Conservation (phyloP, 2,329 filamentous ascomycete species). For the Phoma herbarum region DNA sequence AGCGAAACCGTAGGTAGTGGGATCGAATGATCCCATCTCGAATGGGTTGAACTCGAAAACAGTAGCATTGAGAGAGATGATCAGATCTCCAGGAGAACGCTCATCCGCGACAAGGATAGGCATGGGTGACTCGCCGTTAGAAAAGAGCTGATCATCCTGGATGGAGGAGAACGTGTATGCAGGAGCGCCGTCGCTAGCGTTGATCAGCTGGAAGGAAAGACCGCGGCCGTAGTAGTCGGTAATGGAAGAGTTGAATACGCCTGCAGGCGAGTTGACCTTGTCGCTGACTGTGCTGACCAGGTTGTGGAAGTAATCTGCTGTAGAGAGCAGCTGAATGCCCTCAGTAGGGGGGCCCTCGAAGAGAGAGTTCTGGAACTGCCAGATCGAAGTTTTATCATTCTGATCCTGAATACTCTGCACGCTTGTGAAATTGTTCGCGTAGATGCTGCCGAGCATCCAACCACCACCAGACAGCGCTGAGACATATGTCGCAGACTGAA, state of each 20-base stretch:
- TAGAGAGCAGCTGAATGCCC: constrained; percentile 63
- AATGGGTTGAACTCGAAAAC: constrained; percentile 81
- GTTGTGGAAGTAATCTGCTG: constrained; percentile 69
- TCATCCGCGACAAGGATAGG: constrained; percentile 77
- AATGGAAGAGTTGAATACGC: constrained; percentile 69
- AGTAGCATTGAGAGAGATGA: constrained; percentile 76
- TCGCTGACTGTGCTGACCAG: constrained; percentile 65
- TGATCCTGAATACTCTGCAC: constrained; percentile 65
- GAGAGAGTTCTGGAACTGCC: constrained; percentile 71
- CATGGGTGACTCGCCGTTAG: constrained; percentile 70
- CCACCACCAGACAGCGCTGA: constrained; percentile 82
- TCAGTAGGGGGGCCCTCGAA: constrained; percentile 64
- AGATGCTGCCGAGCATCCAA: constrained; percentile 86
- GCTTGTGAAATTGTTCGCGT: constrained; percentile 78
- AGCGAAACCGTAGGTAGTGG: constrained; percentile 74
- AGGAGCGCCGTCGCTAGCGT: constrained; percentile 74
- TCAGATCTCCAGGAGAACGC: constrained; percentile 66
- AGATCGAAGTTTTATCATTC: constrained; percentile 59
- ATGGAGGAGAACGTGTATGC: constrained; percentile 86
- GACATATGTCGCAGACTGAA: constrained; percentile 83
- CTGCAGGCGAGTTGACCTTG: constrained; percentile 70
- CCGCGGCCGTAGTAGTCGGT: constrained; percentile 91
- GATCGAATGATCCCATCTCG: constrained; percentile 81
- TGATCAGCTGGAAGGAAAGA: constrained; percentile 85
- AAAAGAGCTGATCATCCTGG: constrained; percentile 69